Base-by-base conservation (phyloP, 768 basidiomycete species). In the Crepidotus variabilis region DNA sequence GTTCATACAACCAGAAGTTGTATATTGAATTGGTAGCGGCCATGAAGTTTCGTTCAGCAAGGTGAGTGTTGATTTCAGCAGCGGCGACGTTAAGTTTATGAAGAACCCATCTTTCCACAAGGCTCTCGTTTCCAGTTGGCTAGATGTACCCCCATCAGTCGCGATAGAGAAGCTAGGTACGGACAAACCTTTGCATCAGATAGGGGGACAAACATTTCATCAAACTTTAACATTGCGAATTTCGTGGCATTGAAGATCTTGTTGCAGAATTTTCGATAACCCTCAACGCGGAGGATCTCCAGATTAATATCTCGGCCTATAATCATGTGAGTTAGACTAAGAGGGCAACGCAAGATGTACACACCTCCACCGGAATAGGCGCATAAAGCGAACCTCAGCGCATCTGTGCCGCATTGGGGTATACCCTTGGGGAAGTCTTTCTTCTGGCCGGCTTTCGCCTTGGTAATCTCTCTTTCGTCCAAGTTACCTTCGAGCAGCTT, bases 191-290 rank as follows among this genome's bases (percentile, higher is more conserved):
- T 84, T 11, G 85, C 74, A 2, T 79, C 75, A 1, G 84, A 74
- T 57, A 84, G 77, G 14, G 96, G 94, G 28, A 88, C 84, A 63
- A 97, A 98, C 43, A 78, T 71, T 39, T 85, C 85, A 55, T 94
- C 94, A 32, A 99, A 78, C 75, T 96, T 96, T 70, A 98, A 84
- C 90, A 98, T 94, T n/a, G 95, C 96, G 64, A 99, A 98, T 72
- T 95, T 95, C 49, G 94, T 98, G 1, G 97, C 97, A 67, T 99
- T 99, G 81, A 96, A 98, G 23, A 98, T 86, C 78, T 98, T 98
- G 78, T 99, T 99, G 78, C 97, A 98, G 78, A 99, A 99, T 73
- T 98, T 98, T 72, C 97, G 86, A 72, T 98, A 98, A 1, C 95
- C 97, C 73, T 98, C 95, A 32, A 98, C 94, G 52, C 94, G 87